phyloP scores from a whole-genome alignment of 2,329 filamentous ascomycete species.

The Diaporthe amygdali region DNA sequence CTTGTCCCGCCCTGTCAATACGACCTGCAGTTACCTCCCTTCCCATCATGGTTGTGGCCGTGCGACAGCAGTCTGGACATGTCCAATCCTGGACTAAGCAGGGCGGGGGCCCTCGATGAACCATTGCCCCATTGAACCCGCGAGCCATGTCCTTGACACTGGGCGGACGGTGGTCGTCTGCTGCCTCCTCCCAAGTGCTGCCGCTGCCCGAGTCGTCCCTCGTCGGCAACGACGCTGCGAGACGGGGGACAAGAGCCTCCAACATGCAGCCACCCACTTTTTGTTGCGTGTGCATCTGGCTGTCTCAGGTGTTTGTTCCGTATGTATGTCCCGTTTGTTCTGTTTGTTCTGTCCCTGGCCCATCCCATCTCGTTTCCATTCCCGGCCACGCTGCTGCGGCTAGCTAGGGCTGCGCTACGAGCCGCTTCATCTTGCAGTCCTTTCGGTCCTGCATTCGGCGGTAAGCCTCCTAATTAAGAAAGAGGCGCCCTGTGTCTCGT shows the following conservation, averaged over 20 bases:
- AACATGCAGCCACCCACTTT: neutral
- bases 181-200: neutral
- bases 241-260: neutral
- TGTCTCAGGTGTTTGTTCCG: neutral
- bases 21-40: neutral
- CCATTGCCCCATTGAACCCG: neutral
- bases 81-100: neutral
- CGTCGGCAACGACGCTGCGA: neutral
- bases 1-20: constrained; percentile 1
- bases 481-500: neutral
- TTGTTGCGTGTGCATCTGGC: neutral
- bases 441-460: neutral
- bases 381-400: neutral
- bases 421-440: neutral
- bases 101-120: neutral
- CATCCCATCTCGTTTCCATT: neutral
- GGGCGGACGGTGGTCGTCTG: neutral
- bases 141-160: neutral
- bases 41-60: neutral
- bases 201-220: neutral
- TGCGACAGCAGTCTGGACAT: neutral
- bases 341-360: neutral
- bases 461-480: neutral
- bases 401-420: neutral
- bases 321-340: neutral